Evolutionary conservation across 139 green algal species (phyloP), one percentile per base, ranked within the genome.

Genomic region (Edaphochlamys debaryana): DNA sequence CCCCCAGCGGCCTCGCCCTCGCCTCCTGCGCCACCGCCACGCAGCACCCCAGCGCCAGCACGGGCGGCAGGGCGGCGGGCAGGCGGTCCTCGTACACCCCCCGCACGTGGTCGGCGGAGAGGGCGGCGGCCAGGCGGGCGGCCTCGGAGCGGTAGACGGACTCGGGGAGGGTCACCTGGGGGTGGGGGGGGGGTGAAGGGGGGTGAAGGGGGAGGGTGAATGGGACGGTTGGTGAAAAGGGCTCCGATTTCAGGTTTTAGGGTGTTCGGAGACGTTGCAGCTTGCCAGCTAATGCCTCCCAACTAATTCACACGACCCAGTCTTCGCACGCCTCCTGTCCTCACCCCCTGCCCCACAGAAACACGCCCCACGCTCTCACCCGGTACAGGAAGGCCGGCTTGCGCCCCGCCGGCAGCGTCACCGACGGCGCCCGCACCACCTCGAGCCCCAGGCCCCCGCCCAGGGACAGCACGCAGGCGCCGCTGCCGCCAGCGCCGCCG

Each of bases 81-180:
- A 98, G 79, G 9, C 94, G 90, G 41, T 91, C 93, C 89, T 98
- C 93, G 34, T 91, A 98, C 29, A 96, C 92, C 36, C 89, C 94
- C 30, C 79, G 41, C 32, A 95, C 79, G 63, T 93, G 79, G 27
- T 74, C 69, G 25, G 80, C 79, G 9, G 85, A 67, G 60, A 98
- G 85, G 63, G 71, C 70, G 22, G 82, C 62, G 1, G 87, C 85
- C 72, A 98, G 83, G 29, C 90, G 80, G 13, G 60, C 42, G 36
- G 84, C 70, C 5, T 71, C 29, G 15, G 67, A 3, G 42, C 79
- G 80, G 88, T 94, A 98, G 37, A 91, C 77, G 11, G 79, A 67
- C 82, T 98, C 95, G 27, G 88, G 87, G 56, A 98, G 62, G 15
- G 79, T 72, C 19, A 97, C 54, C 89, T 95, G 92, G 48, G 5